Base-by-base conservation (phyloP, 352 stramenopile genomes). In the Phytophthora palmivora region DNA sequence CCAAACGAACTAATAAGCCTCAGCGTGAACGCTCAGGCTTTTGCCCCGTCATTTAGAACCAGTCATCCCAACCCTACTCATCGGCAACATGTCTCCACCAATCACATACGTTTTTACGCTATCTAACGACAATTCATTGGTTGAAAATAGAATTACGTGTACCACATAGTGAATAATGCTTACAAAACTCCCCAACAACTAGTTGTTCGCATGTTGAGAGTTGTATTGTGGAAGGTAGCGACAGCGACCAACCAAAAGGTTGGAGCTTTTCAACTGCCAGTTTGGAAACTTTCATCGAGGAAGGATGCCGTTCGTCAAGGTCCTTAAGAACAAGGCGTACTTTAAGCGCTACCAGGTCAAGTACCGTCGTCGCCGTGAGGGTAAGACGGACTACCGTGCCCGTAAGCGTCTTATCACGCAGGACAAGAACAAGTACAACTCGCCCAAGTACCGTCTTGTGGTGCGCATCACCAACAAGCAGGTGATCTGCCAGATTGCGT, bases 401-500 rank as follows among this genome's bases (percentile, higher is more conserved):
- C 97, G 98, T 72, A 99, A 99, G 87, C 91, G 96, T 72, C 80
- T 99, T 1, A 98, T 99, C 69, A 97, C 91, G 58, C 96, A 99
- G 78, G 97, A 98, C 78, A 99, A 99, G 96, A 99, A 99, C 96
- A 99, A 99, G 91, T 99, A 99, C 96, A 98, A 99, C 85, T 97
- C 92, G 64, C 97, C 96, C 58, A 99, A 99, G 89, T 98, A 98
- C 82, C 87, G 95, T 55, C 87, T 98, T 26, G 94, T 98, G 8
- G 95, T 98, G 53, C 92, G 94, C 68, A 96, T 98, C 77, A 98
- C 96, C 57, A 98, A 98, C 90, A 95, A 84, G 58, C 80, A 98
- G 72, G 92, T 99, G 12, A 98, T 99, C 81, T 98, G 94, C 83
- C 97, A 99, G 85, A 98, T 99, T 75, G 96, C 97, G 46, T 99